A percentile compares a stretch with the other conserved stretches of the same genome.
These are phyloP conservation scores for Hericium alpestre DNA, from an alignment of 768 basidiomycete genomes.

Conservation along the genomic window DNA sequence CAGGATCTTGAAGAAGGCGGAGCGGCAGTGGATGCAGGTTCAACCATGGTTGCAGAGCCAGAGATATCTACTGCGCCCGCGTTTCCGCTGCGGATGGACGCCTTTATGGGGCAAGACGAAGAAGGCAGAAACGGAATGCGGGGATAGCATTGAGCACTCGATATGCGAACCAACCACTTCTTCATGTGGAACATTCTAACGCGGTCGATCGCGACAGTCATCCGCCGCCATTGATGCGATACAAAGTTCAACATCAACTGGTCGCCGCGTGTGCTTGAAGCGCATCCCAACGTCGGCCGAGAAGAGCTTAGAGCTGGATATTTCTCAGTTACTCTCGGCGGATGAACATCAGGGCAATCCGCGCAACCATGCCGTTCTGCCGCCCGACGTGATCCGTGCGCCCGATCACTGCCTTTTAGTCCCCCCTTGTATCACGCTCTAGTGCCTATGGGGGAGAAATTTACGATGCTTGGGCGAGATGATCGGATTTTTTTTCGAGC, in stretches of 20 bases:
- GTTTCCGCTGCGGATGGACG: background rate
- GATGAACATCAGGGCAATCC: background rate
- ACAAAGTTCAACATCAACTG: background rate
- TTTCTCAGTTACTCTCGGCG: background rate
- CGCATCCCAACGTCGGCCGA: background rate
- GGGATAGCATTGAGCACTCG: background rate
- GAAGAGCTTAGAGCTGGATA: background rate
- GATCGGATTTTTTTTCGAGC: background rate
- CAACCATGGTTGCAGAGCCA: background rate
- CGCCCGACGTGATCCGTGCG: background rate
- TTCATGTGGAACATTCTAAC: background rate
- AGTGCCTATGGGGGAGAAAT: background rate
- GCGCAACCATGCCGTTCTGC: background rate
- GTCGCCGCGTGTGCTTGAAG: background rate
- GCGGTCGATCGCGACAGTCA: background rate
- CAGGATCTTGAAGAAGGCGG: background rate
- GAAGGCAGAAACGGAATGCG: background rate
- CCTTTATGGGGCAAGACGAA: background rate
- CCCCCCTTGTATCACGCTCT: background rate
- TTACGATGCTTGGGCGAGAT: background rate
- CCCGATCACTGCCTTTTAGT: background rate
- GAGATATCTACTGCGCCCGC: background rate
- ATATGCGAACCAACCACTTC: background rate
- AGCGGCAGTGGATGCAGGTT: background rate
- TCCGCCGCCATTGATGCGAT: background rate